Percentiles rank a stretch among this genome's conserved stretches.
These are phyloP conservation scores for Pseudocercospora macadamiae DNA, from an alignment of 2,329 filamentous ascomycete genomes.

Conservation along the genomic window DNA sequence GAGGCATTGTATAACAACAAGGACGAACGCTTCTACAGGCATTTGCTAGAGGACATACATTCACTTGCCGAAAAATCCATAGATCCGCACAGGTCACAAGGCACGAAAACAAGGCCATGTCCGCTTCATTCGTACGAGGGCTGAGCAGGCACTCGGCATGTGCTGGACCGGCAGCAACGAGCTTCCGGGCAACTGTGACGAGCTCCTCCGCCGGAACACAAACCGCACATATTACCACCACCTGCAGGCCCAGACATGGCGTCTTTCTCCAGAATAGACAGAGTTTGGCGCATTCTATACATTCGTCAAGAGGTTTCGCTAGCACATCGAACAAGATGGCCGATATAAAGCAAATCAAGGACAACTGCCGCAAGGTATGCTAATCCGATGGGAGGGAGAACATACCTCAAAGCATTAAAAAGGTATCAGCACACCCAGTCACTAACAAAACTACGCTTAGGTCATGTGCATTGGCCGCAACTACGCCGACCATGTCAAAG, in stretches of 20 bases:
- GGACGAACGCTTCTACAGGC: too few relatives aligned
- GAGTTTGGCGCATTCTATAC: not conserved
- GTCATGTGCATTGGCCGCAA: slow-evolving; percentile 94
- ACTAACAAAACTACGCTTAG: too few relatives aligned
- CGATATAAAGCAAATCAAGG: slow-evolving; percentile 39
- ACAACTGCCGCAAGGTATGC: slow-evolving; percentile 53
- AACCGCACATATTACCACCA: slow-evolving; percentile 2
- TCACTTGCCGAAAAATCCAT: not conserved
- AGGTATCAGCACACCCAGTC: not conserved
- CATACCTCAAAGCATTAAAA: not conserved
- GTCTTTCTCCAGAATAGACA: not conserved
- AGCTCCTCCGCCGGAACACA: slow-evolving; percentile 17
- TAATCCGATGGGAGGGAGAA: not conserved
- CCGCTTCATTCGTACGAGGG: slow-evolving; percentile 15
- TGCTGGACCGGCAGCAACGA: slow-evolving; percentile 6
- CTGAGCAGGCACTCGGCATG: slow-evolving; percentile 18
- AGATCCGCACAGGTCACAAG: too few relatives aligned
- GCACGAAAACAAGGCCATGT: slow-evolving; percentile 8
- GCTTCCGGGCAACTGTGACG: slow-evolving; percentile 7
- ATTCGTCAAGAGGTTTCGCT: slow-evolving; percentile 11
- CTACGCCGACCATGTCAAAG: slow-evolving; percentile 94
- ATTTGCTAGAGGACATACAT: not conserved
- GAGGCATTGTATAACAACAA: not conserved
- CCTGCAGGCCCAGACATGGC: not conserved
- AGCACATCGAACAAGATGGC: slow-evolving; percentile 25